Evolutionary conservation across 257 asterid genomes (phyloP).

Genomic region (Solanum piurae): DNA sequence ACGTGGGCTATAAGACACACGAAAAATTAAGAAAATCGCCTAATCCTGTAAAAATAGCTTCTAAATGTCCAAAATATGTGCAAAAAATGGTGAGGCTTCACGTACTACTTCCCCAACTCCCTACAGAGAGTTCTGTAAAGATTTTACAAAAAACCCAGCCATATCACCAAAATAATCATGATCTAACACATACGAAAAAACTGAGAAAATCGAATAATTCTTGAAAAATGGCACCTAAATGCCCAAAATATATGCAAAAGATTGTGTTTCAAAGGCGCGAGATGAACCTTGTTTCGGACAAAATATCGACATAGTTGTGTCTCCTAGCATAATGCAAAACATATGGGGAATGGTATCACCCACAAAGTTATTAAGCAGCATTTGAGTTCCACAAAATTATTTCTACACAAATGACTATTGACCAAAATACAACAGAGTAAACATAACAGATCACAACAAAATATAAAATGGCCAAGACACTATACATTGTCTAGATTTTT

Average conservation of each 20-base stretch:
- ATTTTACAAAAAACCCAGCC: background rate
- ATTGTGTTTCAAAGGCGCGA: background rate
- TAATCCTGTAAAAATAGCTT: too few species aligned
- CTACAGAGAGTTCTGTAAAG: too few species aligned
- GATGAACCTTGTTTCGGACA: background rate
- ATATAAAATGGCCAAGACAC: background rate
- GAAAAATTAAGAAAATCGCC: background rate
- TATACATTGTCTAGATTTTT: background rate
- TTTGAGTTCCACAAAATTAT: background rate
- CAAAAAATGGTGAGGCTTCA: background rate
- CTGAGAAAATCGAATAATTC: too few species aligned
- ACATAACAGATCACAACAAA: background rate
- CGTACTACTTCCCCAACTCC: background rate
- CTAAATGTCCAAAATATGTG: too few species aligned
- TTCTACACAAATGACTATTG: background rate
- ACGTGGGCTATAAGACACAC: accelerated
- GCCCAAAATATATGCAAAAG: too few species aligned
- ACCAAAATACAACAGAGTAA: background rate
- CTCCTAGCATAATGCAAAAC: background rate
- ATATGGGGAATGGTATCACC: background rate
- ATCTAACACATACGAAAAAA: too few species aligned
- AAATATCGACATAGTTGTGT: background rate
- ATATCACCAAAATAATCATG: too few species aligned
- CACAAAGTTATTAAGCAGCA: background rate
- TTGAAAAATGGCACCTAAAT: too few species aligned